Evolutionary conservation across 2,329 filamentous ascomycete genomes (phyloP), one percentile per base, ranked within the genome.

Genomic region (Cercospora canescens): DNA sequence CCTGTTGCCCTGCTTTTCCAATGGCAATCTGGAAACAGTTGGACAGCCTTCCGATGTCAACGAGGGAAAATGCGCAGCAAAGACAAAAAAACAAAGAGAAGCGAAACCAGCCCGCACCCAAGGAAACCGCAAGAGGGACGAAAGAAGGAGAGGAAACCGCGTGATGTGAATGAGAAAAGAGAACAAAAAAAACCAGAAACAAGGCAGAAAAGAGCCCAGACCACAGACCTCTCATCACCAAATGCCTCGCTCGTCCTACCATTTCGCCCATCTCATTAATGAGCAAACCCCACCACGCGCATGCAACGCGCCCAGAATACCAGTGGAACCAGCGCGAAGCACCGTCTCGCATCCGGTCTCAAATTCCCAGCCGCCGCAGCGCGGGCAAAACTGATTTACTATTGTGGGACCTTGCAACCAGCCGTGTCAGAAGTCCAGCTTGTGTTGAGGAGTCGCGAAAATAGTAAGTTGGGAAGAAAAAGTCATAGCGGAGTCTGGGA

Each of bases 1-100:
- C 52, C 52, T 18, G 34, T n/a, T 35, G 52, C 18, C 18, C 16
- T 56, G 32, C 52, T 56, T 34, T 35, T 35, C 18, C 28, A 16
- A n/a, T 32, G 28, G 32, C 12, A 32, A 56, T 34, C 28, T 56
- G 32, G n/a, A 12, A n/a, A 35, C 21, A 32, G 30, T 56, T 16
- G 7, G 21, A 56, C 52, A 8, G 24, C 6, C 45, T 56, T 56
- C 32, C 52, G 35, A 56, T 56, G 30, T 28, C 24, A 56, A 8
- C 4, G 21, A n/a, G 9, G 9, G 21, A 34, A 11, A 24, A 26
- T n/a, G n/a, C n/a, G 21, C 11, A 56, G 30, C 11, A 35, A 35
- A 56, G 32, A 56, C 52, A 56, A 56, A 35, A 35, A 56, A 18
- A 56, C 52, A 56, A 56, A 18, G n/a, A 34, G 45, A 56, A 56